phyloP scores from a whole-genome alignment of 495 filamentous ascomycete species.

The Neurospora sp. region DNA sequence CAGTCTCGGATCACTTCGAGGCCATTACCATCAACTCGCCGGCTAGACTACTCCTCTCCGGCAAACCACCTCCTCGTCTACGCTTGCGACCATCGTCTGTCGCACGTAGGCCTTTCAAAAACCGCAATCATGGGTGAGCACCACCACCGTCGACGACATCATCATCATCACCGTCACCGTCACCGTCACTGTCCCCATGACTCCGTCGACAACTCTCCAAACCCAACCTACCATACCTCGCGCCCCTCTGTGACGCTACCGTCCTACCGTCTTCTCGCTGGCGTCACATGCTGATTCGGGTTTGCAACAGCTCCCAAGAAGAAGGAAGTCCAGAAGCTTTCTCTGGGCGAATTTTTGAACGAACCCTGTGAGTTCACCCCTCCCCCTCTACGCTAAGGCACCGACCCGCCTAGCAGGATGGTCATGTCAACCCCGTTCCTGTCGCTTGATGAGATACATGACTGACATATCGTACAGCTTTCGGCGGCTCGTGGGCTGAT shows the following conservation, averaged over 20 bases:
- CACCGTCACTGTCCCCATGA: not conserved
- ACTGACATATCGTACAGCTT: constrained; percentile 42
- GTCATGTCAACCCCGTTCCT: not conserved
- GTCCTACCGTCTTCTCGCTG: constrained; percentile 1
- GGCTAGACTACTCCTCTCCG: constrained; percentile 2
- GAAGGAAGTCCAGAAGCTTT: constrained; percentile 83
- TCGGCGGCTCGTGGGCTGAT: constrained; percentile 89
- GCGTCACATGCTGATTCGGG: constrained; percentile 24
- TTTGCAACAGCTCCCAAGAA: constrained; percentile 67
- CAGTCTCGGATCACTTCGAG: not conserved
- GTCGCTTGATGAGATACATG: not conserved
- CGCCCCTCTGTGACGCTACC: constrained; percentile 4
- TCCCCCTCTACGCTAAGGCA: constrained; percentile 18
- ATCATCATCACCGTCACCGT: not conserved
- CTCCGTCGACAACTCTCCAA: not conserved
- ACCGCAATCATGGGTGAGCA: constrained; percentile 85
- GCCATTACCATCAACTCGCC: not conserved
- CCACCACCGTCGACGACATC: constrained; percentile 9
- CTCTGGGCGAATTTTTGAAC: constrained; percentile 79
- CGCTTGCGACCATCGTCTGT: constrained; percentile 33
- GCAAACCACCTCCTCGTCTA: constrained; percentile 20
- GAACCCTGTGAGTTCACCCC: constrained; percentile 58
- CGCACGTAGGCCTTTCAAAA: constrained; percentile 29
- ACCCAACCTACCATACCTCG: constrained; percentile 3
- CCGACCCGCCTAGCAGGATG: not conserved